Evolutionary conservation across 768 basidiomycete species (phyloP).

Genomic region (Strobilomyces echinocephalus): DNA sequence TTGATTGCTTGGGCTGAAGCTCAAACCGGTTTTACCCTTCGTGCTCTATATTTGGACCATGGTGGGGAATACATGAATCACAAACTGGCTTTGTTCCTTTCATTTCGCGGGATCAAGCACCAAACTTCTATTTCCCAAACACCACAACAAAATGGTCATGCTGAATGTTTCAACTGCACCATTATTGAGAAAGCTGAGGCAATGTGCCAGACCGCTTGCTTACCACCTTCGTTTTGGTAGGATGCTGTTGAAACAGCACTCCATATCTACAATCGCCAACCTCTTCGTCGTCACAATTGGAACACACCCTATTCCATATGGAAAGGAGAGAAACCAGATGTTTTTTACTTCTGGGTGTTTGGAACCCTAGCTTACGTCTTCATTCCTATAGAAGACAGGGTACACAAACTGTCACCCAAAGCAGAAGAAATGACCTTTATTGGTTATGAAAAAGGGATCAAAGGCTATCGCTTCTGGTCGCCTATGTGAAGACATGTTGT

Average conservation of each 20-base stretch:
- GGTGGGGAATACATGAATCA: no score
- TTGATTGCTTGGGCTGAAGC: no score
- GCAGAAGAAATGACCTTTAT: background rate
- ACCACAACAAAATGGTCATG: background rate
- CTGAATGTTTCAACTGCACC: background rate
- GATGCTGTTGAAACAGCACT: background rate
- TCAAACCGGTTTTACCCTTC: no score
- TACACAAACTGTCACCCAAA: background rate
- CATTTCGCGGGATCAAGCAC: no score
- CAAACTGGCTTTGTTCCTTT: no score
- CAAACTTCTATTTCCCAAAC: no score
- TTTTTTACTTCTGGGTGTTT: background rate
- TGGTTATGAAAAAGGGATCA: background rate
- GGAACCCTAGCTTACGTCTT: background rate
- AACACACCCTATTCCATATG: background rate
- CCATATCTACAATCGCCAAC: background rate
- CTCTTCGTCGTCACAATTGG: background rate
- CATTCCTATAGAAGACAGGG: background rate
- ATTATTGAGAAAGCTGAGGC: background rate
- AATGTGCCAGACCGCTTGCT: background rate
- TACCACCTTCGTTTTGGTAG: background rate
- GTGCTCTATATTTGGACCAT: no score
- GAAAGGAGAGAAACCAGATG: background rate
- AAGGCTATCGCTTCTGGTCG: background rate
- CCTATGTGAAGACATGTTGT: background rate